Evolutionary conservation across 371 early-diverging fungal genomes (phyloP).

Genomic region (Fennellomyces sp.): DNA sequence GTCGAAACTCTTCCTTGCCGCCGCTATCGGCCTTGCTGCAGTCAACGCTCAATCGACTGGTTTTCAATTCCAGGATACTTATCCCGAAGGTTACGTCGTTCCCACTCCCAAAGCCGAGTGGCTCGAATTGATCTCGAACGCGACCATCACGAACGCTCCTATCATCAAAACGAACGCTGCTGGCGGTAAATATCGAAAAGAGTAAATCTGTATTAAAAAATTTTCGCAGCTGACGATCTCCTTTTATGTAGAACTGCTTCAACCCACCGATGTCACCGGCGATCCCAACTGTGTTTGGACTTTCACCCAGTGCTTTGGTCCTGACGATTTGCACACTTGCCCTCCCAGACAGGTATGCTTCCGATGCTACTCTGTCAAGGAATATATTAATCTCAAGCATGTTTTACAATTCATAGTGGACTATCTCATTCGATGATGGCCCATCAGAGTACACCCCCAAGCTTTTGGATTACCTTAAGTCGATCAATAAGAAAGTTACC

Average conservation of each 20-base stretch:
- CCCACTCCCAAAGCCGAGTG: slow-evolving; percentile 45
- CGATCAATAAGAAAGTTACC: slow-evolving; percentile 44
- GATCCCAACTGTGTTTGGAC: slow-evolving; percentile 63
- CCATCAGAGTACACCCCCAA: slow-evolving; percentile 37
- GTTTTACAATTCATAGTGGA: too few relatives aligned
- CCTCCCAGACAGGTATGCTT: slow-evolving; percentile 55
- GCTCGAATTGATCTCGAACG: slow-evolving; percentile 36
- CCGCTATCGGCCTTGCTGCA: slow-evolving; percentile 11
- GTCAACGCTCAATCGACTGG: slow-evolving; percentile 17
- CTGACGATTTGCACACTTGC: slow-evolving; percentile 52
- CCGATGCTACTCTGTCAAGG: too few relatives aligned
- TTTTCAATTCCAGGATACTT: slow-evolving; percentile 24
- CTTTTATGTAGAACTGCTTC: not conserved
- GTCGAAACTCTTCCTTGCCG: slow-evolving; percentile 14
- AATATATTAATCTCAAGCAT: too few relatives aligned
- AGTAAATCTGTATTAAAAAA: not conserved
- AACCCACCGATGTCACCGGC: not conserved
- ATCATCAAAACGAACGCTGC: slow-evolving; percentile 25
- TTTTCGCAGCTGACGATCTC: not conserved
- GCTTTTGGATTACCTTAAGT: slow-evolving; percentile 43
- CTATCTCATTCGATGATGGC: slow-evolving; percentile 50
- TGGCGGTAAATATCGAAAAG: slow-evolving; percentile 4
- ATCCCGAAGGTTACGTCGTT: slow-evolving; percentile 26
- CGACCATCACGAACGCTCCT: slow-evolving; percentile 39
- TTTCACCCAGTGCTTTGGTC: slow-evolving; percentile 48